phyloP scores from a whole-genome alignment of 257 asterid genomes.

The Primulina eburnea region DNA sequence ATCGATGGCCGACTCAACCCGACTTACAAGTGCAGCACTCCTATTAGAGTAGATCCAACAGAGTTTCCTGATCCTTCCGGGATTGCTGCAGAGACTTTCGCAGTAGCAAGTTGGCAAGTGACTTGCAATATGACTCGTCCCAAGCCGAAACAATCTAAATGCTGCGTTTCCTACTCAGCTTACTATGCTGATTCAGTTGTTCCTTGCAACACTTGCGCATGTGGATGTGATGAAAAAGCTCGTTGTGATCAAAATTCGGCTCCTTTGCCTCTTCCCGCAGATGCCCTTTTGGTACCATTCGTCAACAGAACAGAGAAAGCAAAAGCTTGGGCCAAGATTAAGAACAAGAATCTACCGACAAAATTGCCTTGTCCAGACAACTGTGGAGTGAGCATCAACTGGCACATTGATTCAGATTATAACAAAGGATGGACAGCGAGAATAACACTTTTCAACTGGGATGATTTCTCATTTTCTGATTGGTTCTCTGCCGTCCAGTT shows the following conservation, averaged over 20 bases:
- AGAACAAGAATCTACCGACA: conserved; percentile 38
- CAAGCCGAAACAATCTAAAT: conserved; percentile 46
- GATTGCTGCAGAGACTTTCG: conserved; percentile 39
- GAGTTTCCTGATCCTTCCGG: conserved; percentile 76
- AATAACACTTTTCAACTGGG: conserved; percentile 90
- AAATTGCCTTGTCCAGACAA: conserved; percentile 84
- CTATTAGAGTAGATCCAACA: conserved; percentile 57
- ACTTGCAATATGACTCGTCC: conserved; percentile 74
- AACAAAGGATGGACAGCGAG: conserved; percentile 85
- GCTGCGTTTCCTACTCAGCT: conserved; percentile 89
- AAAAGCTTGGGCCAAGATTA: conserved; percentile 52
- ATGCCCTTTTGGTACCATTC: conserved; percentile 79
- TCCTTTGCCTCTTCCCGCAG: conserved; percentile 55
- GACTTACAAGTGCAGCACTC: conserved; percentile 68
- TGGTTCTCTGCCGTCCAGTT: conserved; percentile 78
- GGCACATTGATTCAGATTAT: conserved; percentile 86
- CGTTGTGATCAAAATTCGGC: conserved; percentile 40
- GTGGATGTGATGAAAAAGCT: conserved; percentile 56
- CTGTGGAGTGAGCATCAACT: conserved; percentile 86
- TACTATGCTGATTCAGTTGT: conserved; percentile 58
- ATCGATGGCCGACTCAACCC: conserved; percentile 71
- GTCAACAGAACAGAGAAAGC: conserved; percentile 57
- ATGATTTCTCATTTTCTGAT: conserved; percentile 41
- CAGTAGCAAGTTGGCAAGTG: conserved; percentile 80
- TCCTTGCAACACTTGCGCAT: conserved; percentile 86